Percentiles rank a stretch among this genome's conserved stretches.
These are phyloP conservation scores for Chalciporus chontae DNA, from an alignment of 768 basidiomycete species.

Conservation along the genomic window DNA sequence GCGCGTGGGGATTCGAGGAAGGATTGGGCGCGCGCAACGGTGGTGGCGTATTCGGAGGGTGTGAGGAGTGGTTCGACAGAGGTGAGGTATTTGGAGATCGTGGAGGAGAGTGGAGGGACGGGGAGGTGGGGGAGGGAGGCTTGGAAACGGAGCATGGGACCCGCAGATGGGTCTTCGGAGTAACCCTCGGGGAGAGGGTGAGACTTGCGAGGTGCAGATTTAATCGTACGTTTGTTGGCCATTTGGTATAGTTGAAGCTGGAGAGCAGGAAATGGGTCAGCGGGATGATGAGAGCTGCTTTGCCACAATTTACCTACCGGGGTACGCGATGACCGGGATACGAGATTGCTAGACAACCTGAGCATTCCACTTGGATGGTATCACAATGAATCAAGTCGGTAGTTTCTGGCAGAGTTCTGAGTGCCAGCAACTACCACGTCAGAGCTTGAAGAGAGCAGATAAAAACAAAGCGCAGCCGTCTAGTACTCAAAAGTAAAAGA, in stretches of 20 bases:
- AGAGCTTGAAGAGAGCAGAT: background rate
- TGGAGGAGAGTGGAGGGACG: constrained; percentile 79
- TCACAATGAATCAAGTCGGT: background rate
- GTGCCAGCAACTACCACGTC: constrained; percentile 1
- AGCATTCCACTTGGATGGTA: constrained; percentile 12
- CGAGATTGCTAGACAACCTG: constrained; percentile 15
- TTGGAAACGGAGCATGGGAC: constrained; percentile 72
- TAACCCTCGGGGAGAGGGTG: constrained; percentile 42
- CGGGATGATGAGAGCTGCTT: background rate
- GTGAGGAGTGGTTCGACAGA: constrained; percentile 76
- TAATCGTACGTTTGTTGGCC: constrained; percentile 30
- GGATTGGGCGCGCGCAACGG: constrained; percentile 53
- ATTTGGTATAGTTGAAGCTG: constrained; percentile 20
- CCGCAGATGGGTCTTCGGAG: constrained; percentile 51
- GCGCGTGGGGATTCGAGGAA: constrained; percentile 73
- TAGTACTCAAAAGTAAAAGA: too few species aligned
- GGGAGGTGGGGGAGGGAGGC: constrained; percentile 74
- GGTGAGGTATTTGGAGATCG: constrained; percentile 85
- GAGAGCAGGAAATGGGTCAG: background rate
- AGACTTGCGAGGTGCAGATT: constrained; percentile 26
- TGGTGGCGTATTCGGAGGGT: constrained; percentile 54
- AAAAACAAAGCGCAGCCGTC: too few species aligned
- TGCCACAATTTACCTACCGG: constrained; percentile 10
- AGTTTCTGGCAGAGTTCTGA: background rate
- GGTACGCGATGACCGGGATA: constrained; percentile 13